Evolutionary conservation across 768 basidiomycete genomes (phyloP).

Genomic region (Amanita phalloides): DNA sequence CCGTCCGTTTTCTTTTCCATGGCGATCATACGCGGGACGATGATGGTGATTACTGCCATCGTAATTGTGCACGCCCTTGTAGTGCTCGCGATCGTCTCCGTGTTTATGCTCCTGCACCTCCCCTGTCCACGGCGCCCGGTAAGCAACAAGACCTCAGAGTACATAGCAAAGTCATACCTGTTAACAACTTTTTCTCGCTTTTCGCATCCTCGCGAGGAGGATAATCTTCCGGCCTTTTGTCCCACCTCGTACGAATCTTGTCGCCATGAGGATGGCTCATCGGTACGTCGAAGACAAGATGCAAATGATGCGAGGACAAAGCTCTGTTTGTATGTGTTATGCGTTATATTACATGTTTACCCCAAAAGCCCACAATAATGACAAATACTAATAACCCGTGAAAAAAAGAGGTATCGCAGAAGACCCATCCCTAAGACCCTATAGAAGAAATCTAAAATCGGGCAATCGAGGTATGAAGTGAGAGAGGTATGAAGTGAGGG

Average conservation of each 20-base stretch:
- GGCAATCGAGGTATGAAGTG: neutral
- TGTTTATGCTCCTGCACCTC: neutral
- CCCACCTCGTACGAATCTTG: conserved; percentile 1
- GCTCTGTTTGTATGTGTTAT: conserved; percentile 1
- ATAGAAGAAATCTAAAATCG: neutral
- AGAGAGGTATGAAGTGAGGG: neutral
- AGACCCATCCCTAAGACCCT: neutral
- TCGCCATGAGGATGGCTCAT: neutral
- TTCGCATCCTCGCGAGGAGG: neutral
- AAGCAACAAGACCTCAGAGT: neutral
- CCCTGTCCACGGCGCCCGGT: neutral
- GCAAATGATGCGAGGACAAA: neutral
- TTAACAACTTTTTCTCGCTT: neutral
- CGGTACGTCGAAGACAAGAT: neutral
- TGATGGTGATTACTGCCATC: neutral
- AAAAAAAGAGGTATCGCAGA: neutral
- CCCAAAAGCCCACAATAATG: neutral
- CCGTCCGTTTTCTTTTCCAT: neutral
- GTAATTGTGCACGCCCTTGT: neutral
- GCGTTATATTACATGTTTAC: conserved; percentile 2
- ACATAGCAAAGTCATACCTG: neutral
- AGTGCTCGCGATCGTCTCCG: neutral
- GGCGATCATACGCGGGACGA: neutral
- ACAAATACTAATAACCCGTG: neutral
- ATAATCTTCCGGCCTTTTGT: neutral